Evolutionary conservation across 306 rosid species (phyloP).

Genomic region (Delonix regia): DNA sequence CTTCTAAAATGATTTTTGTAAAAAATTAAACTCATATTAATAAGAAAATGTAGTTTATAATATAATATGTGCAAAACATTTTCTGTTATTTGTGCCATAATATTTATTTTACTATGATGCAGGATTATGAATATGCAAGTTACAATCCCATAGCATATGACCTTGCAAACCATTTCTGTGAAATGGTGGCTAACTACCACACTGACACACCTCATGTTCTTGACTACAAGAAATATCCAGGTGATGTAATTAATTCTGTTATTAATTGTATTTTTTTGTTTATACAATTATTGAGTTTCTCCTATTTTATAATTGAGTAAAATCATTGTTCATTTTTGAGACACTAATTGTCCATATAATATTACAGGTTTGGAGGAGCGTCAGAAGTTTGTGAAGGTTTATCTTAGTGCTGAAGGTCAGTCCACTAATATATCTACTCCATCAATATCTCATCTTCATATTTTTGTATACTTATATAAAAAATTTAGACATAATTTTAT

Average conservation of each 20-base stretch:
- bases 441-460: background rate
- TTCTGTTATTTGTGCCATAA: no score
- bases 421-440: constrained; percentile 22
- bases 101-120: background rate
- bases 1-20: no score
- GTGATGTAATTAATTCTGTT: background rate
- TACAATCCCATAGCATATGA: constrained; percentile 68
- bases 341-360: background rate
- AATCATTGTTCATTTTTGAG: background rate
- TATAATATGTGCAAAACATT: no score
- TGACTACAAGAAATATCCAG: constrained; percentile 66
- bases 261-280: no score
- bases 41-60: no score
- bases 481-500: background rate
- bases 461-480: background rate
- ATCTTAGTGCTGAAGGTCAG: constrained; percentile 61
- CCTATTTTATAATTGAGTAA: background rate
- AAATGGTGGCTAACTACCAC: constrained; percentile 71
- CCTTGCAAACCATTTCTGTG: constrained; percentile 75
- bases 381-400: constrained; percentile 44
- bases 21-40: no score
- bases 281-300: background rate
- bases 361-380: constrained; percentile 59
- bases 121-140: constrained; percentile 55
- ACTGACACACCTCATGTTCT: constrained; percentile 60